Evolutionary conservation across 1,139 yeast species (phyloP).

Genomic region (Yamadazyma kanchanaburiensis): DNA sequence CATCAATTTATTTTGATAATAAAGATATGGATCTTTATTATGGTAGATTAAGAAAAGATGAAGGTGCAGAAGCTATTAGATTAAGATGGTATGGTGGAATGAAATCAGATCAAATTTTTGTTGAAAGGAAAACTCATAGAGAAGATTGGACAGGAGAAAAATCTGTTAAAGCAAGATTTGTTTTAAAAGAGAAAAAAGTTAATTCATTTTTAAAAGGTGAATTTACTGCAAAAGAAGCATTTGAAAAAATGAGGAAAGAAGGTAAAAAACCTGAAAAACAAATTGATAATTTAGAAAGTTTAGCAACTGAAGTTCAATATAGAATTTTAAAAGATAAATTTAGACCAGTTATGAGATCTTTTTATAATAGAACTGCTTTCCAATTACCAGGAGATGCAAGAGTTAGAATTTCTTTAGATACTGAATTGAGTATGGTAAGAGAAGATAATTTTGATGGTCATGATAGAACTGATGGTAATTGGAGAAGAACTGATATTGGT

Average conservation of each 20-base stretch:
- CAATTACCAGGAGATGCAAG: slow-evolving; percentile 99
- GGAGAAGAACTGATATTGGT: slow-evolving; percentile 99
- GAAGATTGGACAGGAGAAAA: slow-evolving; percentile 99
- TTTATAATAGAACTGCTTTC: slow-evolving; percentile 97
- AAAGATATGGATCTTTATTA: slow-evolving; percentile 84
- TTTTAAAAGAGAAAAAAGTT: slow-evolving; percentile 85
- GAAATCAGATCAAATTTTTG: slow-evolving; percentile 88
- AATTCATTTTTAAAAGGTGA: slow-evolving; percentile 80
- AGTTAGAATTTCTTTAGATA: slow-evolving; percentile 94
- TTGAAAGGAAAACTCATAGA: slow-evolving; percentile 95
- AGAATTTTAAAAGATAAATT: slow-evolving; percentile 76
- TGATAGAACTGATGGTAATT: slow-evolving; percentile 86
- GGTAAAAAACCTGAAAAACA: slow-evolving; percentile 86
- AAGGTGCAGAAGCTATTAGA: slow-evolving; percentile 98
- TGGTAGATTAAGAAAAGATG: slow-evolving; percentile 92
- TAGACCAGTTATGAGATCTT: slow-evolving; percentile 93
- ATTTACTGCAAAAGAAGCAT: slow-evolving; percentile 83
- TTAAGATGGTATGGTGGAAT: slow-evolving; percentile 99
- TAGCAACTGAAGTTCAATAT: slow-evolving; percentile 92
- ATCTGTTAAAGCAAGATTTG: slow-evolving; percentile 94
- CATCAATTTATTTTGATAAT: slow-evolving; percentile 94
- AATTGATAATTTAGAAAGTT: slow-evolving; percentile 85
- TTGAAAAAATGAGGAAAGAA: slow-evolving; percentile 88
- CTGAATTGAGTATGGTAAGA: slow-evolving; percentile 92
- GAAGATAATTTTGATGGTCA: slow-evolving; percentile 94